phyloP scores from a whole-genome alignment of 495 filamentous ascomycete genomes.

The Neurospora sp. region DNA sequence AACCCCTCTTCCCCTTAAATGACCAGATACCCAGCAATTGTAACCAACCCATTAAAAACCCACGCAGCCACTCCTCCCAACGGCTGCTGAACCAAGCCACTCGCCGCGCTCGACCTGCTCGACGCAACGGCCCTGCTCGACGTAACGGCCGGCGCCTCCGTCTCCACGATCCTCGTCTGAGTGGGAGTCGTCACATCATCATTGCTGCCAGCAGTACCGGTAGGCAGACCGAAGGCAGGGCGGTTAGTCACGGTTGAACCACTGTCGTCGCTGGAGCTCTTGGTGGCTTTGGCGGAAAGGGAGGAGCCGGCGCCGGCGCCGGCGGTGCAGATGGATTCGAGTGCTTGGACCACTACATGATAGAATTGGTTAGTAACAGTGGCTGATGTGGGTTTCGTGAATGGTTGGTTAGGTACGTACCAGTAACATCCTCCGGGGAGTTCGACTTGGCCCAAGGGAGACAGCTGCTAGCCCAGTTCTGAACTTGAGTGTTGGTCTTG shows the following conservation, averaged over 20 bases:
- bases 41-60: neutral
- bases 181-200: neutral
- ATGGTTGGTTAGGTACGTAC: conserved; percentile 5
- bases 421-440: conserved; percentile 4
- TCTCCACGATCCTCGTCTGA: neutral
- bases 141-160: neutral
- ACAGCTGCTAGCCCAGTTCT: conserved; percentile 15
- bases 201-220: neutral
- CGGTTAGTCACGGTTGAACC: neutral
- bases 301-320: neutral
- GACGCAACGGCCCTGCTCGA: neutral
- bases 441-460: conserved; percentile 9
- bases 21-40: neutral
- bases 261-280: neutral
- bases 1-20: neutral
- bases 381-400: neutral
- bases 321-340: neutral
- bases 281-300: neutral
- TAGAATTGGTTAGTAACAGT: neutral
- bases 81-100: neutral
- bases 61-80: neutral
- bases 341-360: neutral
- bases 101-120: neutral
- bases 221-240: neutral
- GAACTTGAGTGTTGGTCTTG: conserved; percentile 11